Conservation (phyloP, 192 early-diverging fungal species). For the Dissophora globulifera region DNA sequence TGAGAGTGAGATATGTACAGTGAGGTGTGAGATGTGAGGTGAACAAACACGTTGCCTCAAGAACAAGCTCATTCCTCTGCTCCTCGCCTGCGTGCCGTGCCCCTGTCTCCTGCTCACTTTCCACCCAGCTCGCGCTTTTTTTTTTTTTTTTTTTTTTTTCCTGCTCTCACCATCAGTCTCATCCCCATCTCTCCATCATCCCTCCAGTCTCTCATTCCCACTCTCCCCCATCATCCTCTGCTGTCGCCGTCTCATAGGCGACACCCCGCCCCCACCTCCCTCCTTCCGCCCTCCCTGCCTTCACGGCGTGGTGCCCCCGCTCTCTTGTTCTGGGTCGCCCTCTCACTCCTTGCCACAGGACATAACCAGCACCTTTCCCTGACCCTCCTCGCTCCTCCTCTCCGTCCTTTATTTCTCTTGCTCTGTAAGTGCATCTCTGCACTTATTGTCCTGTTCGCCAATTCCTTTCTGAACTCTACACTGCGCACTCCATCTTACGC, state of each 20-base stretch:
- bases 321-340: no score
- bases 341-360: no score
- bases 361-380: no score
- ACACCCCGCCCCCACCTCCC: background rate
- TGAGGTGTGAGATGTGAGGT: no score
- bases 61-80: no score
- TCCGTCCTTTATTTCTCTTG: no score
- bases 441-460: no score
- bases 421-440: no score
- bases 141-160: background rate
- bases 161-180: background rate
- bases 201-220: background rate
- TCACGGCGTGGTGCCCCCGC: slow-evolving; percentile 1
- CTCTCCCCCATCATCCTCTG: no score
- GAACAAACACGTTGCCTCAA: no score
- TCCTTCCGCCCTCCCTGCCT: background rate
- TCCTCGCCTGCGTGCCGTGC: background rate
- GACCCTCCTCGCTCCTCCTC: no score
- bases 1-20: no score
- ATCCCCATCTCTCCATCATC: background rate
- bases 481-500: background rate
- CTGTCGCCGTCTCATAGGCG: background rate
- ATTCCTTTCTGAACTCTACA: background rate
- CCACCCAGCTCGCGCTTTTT: background rate
- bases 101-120: background rate